Conservation (phyloP, 805 yeast genomes). For the Candida xiaguanensis region DNA sequence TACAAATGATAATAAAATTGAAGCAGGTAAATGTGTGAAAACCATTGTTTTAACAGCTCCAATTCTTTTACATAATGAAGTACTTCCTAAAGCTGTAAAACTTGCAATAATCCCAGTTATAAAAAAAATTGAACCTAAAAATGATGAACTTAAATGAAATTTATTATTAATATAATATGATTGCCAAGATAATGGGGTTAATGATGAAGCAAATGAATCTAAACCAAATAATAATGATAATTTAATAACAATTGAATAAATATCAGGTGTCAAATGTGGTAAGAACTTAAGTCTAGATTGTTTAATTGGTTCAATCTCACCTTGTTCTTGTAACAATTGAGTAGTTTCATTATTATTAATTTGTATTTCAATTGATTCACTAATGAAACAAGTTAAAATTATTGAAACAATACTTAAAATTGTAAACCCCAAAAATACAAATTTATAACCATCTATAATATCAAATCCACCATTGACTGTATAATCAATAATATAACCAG, state of each 20-base stretch:
- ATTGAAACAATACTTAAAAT: slow-evolving; percentile 17
- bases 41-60: slow-evolving; percentile 47
- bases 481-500: slow-evolving; percentile 30
- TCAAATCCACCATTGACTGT: slow-evolving; percentile 15
- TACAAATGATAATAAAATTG: slow-evolving; percentile 33
- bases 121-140: slow-evolving; percentile 40
- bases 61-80: slow-evolving; percentile 38
- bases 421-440: slow-evolving; percentile 25
- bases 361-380: slow-evolving; percentile 15
- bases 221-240: slow-evolving; percentile 36
- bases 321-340: slow-evolving; percentile 12
- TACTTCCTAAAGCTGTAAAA: slow-evolving; percentile 37
- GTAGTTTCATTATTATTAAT: slow-evolving; percentile 14
- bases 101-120: slow-evolving; percentile 36
- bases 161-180: slow-evolving; percentile 39
- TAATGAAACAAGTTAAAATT: slow-evolving; percentile 15
- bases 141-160: slow-evolving; percentile 30
- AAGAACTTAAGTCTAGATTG: slow-evolving; percentile 12
- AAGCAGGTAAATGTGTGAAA: slow-evolving; percentile 41
- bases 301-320: slow-evolving; percentile 1
- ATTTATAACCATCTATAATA: slow-evolving; percentile 23
- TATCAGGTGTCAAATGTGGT: slow-evolving; percentile 18
- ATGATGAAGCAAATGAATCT: slow-evolving; percentile 43
- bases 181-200: slow-evolving; percentile 45
- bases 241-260: slow-evolving; percentile 23